A percentile compares a stretch with the other conserved stretches of the same genome.
Conservation (phyloP, 352 stramenopile species). For the Globisporangium recalcitrans region DNA sequence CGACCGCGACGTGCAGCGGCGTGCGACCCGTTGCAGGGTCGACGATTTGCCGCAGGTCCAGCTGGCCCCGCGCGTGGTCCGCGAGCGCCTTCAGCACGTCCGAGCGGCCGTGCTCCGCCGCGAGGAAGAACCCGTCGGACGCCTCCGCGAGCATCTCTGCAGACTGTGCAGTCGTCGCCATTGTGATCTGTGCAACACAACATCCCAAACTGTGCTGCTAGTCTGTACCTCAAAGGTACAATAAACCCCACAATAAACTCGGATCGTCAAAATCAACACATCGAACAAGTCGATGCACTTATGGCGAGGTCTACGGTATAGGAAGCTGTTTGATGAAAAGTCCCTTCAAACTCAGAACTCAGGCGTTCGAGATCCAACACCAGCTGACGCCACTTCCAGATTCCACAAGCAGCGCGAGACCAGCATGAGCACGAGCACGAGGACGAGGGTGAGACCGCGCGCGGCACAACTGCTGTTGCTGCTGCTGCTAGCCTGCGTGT, state of each 20-base stretch:
- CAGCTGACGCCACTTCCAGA: neutral
- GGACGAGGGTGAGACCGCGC: neutral
- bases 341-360: neutral
- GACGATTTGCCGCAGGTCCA: conserved; percentile 53
- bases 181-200: neutral
- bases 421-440: conserved; percentile 1
- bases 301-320: too few species aligned
- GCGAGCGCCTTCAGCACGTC: conserved; percentile 83
- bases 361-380: neutral
- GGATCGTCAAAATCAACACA: too few species aligned
- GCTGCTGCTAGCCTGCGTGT: neutral
- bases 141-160: conserved; percentile 55
- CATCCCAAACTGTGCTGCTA: too few species aligned
- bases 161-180: neutral
- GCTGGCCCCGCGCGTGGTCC: conserved; percentile 47
- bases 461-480: neutral
- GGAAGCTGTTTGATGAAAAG: too few species aligned
- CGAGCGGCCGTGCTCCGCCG: conserved; percentile 71
- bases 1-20: conserved; percentile 73
- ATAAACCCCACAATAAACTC: too few species aligned
- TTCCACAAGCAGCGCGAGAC: neutral
- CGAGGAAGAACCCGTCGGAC: conserved; percentile 77
- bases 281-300: too few species aligned
- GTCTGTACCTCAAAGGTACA: too few species aligned
- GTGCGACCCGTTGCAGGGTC: conserved; percentile 57